Conservation (phyloP, 768 basidiomycete species). For the Rhodotorula paludigena region DNA sequence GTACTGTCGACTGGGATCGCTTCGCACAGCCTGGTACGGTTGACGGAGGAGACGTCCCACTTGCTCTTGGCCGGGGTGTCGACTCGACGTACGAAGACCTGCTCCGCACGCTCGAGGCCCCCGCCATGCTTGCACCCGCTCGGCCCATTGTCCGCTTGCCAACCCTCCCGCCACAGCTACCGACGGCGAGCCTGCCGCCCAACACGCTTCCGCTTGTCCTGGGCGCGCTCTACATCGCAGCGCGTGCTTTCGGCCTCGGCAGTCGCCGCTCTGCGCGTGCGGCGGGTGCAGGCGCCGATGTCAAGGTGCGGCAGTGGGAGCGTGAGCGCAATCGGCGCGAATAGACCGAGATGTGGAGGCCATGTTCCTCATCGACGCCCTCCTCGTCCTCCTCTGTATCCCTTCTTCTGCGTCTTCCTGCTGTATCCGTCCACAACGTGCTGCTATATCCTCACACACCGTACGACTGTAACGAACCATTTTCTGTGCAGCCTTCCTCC, state of each 20-base stretch:
- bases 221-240: background rate
- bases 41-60: background rate
- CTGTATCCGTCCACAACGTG: no score
- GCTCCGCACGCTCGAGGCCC: background rate
- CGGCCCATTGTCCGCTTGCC: background rate
- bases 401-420: no score
- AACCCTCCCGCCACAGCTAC: background rate
- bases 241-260: background rate
- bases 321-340: background rate
- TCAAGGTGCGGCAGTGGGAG: background rate
- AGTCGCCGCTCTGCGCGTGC: background rate
- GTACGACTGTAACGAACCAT: no score
- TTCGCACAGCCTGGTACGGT: background rate
- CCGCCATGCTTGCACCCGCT: background rate
- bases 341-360: no score
- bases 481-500: background rate
- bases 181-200: background rate
- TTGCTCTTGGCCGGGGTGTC: background rate
- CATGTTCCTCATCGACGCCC: background rate
- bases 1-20: background rate
- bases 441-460: no score
- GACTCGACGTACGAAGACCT: background rate
- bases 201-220: constrained; percentile 5
- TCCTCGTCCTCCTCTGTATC: background rate
- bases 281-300: background rate